Base-by-base conservation (phyloP, 768 basidiomycete species). In the Vararia minispora region DNA sequence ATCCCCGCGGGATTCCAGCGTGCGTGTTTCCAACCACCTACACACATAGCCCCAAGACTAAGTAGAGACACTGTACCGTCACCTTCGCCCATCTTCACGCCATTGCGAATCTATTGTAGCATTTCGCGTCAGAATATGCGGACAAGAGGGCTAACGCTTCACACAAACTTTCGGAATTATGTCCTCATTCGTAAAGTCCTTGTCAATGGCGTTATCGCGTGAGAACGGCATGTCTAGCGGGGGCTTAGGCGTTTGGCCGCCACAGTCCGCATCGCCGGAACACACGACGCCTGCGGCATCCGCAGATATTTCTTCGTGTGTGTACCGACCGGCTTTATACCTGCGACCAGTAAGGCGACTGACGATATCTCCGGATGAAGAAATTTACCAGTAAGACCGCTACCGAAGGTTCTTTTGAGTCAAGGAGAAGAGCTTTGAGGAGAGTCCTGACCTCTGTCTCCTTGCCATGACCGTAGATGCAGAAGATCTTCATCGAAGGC, bases 1-100 rank as follows among this genome's bases (percentile, higher is more conserved):
- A 95, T 89, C n/a, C 81, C 71, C 10, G 76, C 82, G 1, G 94
- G 94, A 58, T 97, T 98, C 88, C 89, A 97, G 38, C 79, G 66
- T 44, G 70, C 70, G 40, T 78, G 67, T 57, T 84, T 85, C 94
- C 92, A 95, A 6, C 92, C 94, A 53, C 90, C 88, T 9, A 84
- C 79, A 51, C 94, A 97, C 90, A 98, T 95, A n/a, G 85, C 77
- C 12, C 91, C 94, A 37, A 91, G 66, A 47, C 84, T 87, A 24
- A 92, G 52, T 28, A 90, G 60, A 49, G 77, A 76, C 17, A 91
- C 90, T 2, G 95, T 97, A 10, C 95, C 94, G 55, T 98, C 95
- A 6, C 91, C 94, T 62, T 95, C 90, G 28, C 89, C 88, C 58
- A 92, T 77, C 48, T 83, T 86, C 37, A 97, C 87, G 9, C 92